Evolutionary conservation across 2,329 filamentous ascomycete species (phyloP), one percentile per base, ranked within the genome.

Genomic region (Diaporthe longicolla): DNA sequence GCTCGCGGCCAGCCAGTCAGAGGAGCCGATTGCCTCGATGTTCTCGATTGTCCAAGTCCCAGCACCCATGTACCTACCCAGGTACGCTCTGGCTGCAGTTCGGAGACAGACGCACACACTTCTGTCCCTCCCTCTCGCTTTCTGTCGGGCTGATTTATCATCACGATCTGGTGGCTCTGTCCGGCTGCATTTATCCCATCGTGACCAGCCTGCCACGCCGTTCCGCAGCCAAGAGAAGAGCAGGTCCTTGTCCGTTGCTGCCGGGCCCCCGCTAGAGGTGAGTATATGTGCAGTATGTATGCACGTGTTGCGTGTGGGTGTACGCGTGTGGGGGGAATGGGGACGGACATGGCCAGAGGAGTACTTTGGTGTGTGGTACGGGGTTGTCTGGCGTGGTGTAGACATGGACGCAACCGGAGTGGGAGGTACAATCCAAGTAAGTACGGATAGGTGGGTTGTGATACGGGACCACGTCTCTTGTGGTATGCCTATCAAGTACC

Each of bases 1-100:
- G 45, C 45, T 68, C 54, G 63, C 48, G n/a, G 8, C 15, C 48
- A 68, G 32, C 63, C 63, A 68, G 63, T 68, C 63, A 68, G 63
- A 68, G 48, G 63, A 4, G 19, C 43, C 43, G 61, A 65, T 65
- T 50, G 26, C 32, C 63, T 54, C 48, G 48, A 68, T 68, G 40
- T 48, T 40, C 63, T 54, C 32, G 48, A 68, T 68, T 68, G 63
- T 40, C 32, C 45, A 68, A 40, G 63, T n/a, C 63, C 63, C 45
- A 40, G 15, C 40, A 9, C 48, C 45, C 48, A 54, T 26, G 63
- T 48, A 52, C 32, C 52, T 21, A n/a, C n/a, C n/a, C n/a, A n/a
- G n/a, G n/a, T n/a, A n/a, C 48, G n/a, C 48, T 40, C 29, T 54
- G 29, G 63, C 63, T 52, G 48, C n/a, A 26, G 32, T 40, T 37